Percentiles rank a stretch among this genome's conserved stretches.
Evolutionary conservation across 1,284 basidiomycete genomes (phyloP).

Genomic region (Melampsora americana): DNA sequence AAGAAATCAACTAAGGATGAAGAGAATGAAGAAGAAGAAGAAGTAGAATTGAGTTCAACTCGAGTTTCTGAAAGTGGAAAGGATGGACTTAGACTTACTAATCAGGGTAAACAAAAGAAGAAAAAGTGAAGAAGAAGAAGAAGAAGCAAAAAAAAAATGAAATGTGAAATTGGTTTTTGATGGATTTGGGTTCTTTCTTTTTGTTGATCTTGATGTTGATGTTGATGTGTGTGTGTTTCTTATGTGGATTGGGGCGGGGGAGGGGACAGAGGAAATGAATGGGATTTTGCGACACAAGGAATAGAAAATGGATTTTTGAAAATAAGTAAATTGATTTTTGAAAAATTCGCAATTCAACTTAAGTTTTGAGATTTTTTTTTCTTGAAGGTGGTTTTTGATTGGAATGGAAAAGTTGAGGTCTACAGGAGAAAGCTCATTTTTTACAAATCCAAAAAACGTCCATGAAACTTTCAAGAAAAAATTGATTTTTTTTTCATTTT

Average conservation of each 20-base stretch:
- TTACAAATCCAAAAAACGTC: no score
- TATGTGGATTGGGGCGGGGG: neutral
- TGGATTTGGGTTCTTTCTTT: constrained; percentile 10
- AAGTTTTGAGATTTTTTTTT: no score
- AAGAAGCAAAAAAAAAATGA: no score
- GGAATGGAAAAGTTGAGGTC: no score
- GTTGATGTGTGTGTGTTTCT: no score
- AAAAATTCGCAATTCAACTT: no score
- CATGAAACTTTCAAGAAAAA: no score
- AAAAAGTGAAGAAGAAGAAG: constrained; percentile 11
- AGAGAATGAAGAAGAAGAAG: constrained; percentile 2
- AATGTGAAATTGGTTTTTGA: neutral
- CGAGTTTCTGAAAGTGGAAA: constrained; percentile 5
- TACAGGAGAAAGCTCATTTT: no score
- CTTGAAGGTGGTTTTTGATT: no score
- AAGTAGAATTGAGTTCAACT: constrained; percentile 30
- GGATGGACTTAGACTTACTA: constrained; percentile 14
- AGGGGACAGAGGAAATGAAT: neutral
- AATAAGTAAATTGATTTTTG: no score
- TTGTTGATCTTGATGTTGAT: constrained; percentile 4
- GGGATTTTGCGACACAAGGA: neutral
- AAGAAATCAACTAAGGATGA: neutral
- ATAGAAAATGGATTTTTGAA: neutral
- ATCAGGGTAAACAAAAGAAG: constrained; percentile 29
- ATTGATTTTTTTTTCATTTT: no score